Evolutionary conservation across 371 early-diverging fungal species (phyloP), one percentile per base, ranked within the genome.

Genomic region (Saksenaea vasiformis): DNA sequence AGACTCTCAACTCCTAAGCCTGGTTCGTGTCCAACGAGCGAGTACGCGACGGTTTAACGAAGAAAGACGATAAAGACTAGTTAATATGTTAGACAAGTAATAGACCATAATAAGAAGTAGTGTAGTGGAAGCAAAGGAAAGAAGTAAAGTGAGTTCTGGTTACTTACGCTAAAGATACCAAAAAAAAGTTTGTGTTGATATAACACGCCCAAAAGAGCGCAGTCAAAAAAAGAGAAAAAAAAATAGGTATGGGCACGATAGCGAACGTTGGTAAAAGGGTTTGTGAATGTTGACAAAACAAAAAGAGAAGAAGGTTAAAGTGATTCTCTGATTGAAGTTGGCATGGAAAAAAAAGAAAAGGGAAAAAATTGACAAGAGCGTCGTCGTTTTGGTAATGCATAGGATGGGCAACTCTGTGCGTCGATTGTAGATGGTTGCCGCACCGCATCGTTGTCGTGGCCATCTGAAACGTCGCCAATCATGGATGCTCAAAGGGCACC

Each of bases 401-500:
- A 19, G 24, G 22, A 22, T 22, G 51, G 51, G 51, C 22, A 47
- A 47, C 51, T 47, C 51, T 61, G 53, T 61, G 9, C 38, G 36
- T 60, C 38, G 44, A 39, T 47, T 44, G 39, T 58, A 54, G 24
- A 36, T 37, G 24, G 53, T 63, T 47, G 56, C 59, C 15, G n/a
- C 54, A 38, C 31, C 61, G 67, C 61, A 61, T 66, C 58, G 56
- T 56, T 51, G 55, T 64, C 53, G 34, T 65, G 54, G 53, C 61
- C 65, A 44, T 5, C 47, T 70, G 70, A 70, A 70, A 70, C 70
- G 59, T 63, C 37, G 26, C 70, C 70, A 70, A 70, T 70, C 51
- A 59, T 53, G 34, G 56, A n/a, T 54, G 13, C 51, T 58, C 65
- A 60, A 60, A 43, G 56, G 38, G 3, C 19, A 9, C 37, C 35